A percentile compares a stretch with the other conserved stretches of the same genome.
Evolutionary conservation across 176 grass and related monocot genomes (phyloP).

Genomic region (Olyra latifolia): DNA sequence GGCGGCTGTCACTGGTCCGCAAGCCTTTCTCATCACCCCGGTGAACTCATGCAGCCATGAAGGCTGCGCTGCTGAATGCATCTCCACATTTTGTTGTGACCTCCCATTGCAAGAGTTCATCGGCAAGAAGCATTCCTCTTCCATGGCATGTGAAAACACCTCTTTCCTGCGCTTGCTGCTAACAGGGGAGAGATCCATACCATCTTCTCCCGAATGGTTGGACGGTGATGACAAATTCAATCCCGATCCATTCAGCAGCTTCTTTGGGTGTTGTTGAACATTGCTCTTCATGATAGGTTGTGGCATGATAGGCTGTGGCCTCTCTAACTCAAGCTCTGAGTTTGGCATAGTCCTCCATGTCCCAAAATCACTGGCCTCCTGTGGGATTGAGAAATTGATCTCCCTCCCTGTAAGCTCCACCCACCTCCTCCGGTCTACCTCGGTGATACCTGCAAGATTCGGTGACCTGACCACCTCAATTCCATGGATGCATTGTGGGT

Average conservation of each 20-base stretch:
- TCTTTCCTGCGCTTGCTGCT: conserved; percentile 85
- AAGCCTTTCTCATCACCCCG: conserved; percentile 78
- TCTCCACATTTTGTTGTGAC: conserved; percentile 60
- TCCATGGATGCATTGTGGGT: conserved; percentile 98
- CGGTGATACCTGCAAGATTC: conserved; percentile 60
- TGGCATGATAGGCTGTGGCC: conserved; percentile 36
- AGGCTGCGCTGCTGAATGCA: conserved; percentile 51
- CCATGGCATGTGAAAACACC: conserved; percentile 51
- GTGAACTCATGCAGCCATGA: conserved; percentile 71
- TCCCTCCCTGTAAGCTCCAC: conserved; percentile 84
- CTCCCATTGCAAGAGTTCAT: conserved; percentile 48
- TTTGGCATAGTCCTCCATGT: conserved; percentile 83
- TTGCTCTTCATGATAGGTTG: conserved; percentile 40
- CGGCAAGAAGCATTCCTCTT: conserved; percentile 80
- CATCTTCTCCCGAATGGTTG: conserved; percentile 68
- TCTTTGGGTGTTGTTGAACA: conserved; percentile 60
- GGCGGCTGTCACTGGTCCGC: conserved; percentile 77
- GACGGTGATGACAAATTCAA: conserved; percentile 83
- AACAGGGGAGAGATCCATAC: conserved; percentile 89
- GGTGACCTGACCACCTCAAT: conserved; percentile 78
- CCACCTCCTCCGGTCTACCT: conserved; percentile 90
- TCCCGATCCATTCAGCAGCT: conserved; percentile 66
- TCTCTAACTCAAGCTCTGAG: conserved; percentile 83
- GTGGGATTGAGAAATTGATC: conserved; percentile 76
- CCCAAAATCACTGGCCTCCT: conserved; percentile 89